Evolutionary conservation across 164 flowering plant species (phyloP), one percentile per base, ranked within the genome.

Genomic region (Berberis thunbergii): DNA sequence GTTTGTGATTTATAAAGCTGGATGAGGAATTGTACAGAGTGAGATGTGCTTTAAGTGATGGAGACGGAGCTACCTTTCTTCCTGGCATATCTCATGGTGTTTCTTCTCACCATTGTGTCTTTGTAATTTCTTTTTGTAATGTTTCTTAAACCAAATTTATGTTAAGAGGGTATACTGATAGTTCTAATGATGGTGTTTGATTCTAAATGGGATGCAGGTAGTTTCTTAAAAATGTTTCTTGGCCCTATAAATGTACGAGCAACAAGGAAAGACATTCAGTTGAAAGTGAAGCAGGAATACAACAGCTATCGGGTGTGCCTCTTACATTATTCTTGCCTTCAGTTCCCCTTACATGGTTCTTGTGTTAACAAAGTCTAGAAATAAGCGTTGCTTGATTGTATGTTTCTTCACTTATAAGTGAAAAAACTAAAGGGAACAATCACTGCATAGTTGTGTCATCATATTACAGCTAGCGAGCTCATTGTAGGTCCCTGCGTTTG

Each of bases 211-310:
- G 26, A 1, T 44, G 11, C 78, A 93, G 98, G 94, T 48, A 41
- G 76, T 13, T 91, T 94, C 57, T 71, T 94, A 70, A 86, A 69
- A 79, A 91, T 84, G 96, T 91, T 94, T 79, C 73, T 94, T 43
- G 99, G 99, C 55, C 99, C 99, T 45, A 83, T 89, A 13, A 89
- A 82, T 72, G 96, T 94, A 45, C 82, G 91, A n/a, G 96, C 97
- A 4, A 75, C 80, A 26, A 75, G 84, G 73, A 91, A 87, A 70
- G 97, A 94, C 53, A 79, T 91, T 41, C 95, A 87, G 65, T 69
- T 91, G 77, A 89, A 91, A 79, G 91, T 91, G 39, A 94, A 94
- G 70, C 95, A 94, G 79, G 99, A 94, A 71, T 94, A 94, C 78
- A 94, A 94, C 75, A 83, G 81, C 68, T 86, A 83, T 73, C 86